phyloP scores from a whole-genome alignment of 352 stramenopile genomes.

The Phytopythium cucurbitacearum region DNA sequence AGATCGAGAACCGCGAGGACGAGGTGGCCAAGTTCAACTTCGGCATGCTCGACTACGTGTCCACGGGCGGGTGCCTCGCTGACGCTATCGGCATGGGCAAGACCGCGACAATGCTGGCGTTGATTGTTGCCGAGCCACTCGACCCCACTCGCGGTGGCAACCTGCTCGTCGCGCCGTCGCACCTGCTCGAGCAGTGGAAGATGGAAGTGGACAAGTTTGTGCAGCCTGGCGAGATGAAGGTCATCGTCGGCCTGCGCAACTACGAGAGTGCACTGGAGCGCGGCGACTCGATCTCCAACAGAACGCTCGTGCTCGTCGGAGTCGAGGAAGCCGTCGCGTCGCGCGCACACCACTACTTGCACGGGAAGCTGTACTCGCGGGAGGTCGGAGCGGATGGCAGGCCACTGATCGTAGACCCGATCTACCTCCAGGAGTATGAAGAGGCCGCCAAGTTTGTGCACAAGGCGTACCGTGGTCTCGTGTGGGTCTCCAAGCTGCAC shows the following conservation, averaged over 20 bases:
- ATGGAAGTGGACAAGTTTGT: constrained; percentile 78
- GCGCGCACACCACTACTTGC: constrained; percentile 52
- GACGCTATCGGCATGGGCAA: constrained; percentile 86
- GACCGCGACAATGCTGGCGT: constrained; percentile 75
- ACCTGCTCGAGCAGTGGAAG: constrained; percentile 81
- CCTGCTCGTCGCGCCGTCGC: constrained; percentile 69
- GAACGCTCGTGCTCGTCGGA: constrained; percentile 76
- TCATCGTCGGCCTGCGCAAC: constrained; percentile 52
- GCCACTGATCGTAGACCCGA: constrained; percentile 37
- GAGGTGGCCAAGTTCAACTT: constrained; percentile 67
- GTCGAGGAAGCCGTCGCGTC: constrained; percentile 74
- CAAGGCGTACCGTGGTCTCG: constrained; percentile 70
- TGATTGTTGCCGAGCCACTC: constrained; percentile 59
- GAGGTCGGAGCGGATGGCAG: constrained; percentile 27
- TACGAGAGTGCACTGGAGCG: constrained; percentile 41
- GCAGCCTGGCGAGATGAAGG: constrained; percentile 54
- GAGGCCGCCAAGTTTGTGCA: constrained; percentile 77
- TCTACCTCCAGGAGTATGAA: constrained; percentile 50
- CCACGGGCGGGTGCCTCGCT: constrained; percentile 61
- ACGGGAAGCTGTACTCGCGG: constrained; percentile 48
- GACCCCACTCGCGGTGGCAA: constrained; percentile 50
- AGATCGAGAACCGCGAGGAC: constrained; percentile 75
- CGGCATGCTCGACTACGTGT: constrained; percentile 66
- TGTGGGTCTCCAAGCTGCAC: constrained; percentile 68
- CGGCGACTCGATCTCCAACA: constrained; percentile 45